phyloP scores from a whole-genome alignment of 164 flowering plant species.

The Liriodendron chinense region DNA sequence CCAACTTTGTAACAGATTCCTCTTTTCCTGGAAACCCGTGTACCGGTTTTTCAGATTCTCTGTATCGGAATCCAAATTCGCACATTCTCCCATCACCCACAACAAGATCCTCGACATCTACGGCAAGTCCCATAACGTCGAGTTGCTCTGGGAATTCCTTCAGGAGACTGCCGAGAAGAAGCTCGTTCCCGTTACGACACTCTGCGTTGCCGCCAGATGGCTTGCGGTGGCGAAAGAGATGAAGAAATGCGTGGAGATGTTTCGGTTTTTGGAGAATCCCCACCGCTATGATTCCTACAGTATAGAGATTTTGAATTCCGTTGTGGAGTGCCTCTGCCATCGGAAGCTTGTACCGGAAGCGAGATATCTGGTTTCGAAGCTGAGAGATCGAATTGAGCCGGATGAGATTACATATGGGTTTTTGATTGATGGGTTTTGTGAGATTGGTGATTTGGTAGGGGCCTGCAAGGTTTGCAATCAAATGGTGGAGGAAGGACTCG shows the following conservation, averaged over 20 bases:
- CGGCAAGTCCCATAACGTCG: conserved; percentile 63
- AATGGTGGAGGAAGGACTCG: conserved; percentile 76
- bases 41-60: conserved; percentile 62
- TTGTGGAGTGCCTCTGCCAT: conserved; percentile 53
- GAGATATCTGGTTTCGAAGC: conserved; percentile 46
- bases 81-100: conserved; percentile 59
- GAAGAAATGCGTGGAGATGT: conserved; percentile 77
- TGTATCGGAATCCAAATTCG: conserved; percentile 33
- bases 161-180: conserved; percentile 39
- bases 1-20: conserved; percentile 84
- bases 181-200: conserved; percentile 53
- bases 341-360: conserved; percentile 69
- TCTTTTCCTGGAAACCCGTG: conserved; percentile 72
- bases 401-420: conserved; percentile 48
- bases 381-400: conserved; percentile 54
- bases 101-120: conserved; percentile 68
- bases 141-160: conserved; percentile 59
- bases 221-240: conserved; percentile 72
- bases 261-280: conserved; percentile 64
- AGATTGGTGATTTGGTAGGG: conserved; percentile 63
- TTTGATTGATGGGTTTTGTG: conserved; percentile 73
- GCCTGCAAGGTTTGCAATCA: conserved; percentile 83
- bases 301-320: conserved; percentile 58
- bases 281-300: conserved; percentile 37
- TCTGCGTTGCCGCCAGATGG: conserved; percentile 45